phyloP scores from a whole-genome alignment of 371 early-diverging fungal genomes.

The Syncephalastrum sp. region DNA sequence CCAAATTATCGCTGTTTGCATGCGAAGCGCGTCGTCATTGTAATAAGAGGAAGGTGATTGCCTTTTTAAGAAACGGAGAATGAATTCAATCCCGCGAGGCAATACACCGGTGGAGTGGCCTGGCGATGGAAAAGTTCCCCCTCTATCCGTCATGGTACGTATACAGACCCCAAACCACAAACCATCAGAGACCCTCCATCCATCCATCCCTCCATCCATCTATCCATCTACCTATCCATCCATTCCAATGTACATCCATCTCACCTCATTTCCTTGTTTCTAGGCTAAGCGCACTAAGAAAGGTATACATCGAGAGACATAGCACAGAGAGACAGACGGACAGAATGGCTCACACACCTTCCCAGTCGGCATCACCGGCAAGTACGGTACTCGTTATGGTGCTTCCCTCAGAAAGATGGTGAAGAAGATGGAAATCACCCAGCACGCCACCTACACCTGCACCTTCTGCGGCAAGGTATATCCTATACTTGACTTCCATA shows the following conservation, averaged over 20 bases:
- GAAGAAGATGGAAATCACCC: conserved; percentile 99
- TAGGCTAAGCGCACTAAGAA: conserved; percentile 99
- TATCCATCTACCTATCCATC: conserved; percentile 26
- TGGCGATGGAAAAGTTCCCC: no score
- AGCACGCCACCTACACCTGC: conserved; percentile 99
- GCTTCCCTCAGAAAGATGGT: conserved; percentile 99
- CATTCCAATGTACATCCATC: background rate
- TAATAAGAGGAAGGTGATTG: no score
- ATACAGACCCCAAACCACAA: no score
- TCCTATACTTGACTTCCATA: no score
- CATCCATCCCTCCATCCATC: conserved; percentile 2
- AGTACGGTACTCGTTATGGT: conserved; percentile 99
- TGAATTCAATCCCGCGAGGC: no score
- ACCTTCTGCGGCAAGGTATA: conserved; percentile 97
- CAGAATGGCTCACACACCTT: conserved; percentile 1
- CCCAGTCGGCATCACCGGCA: conserved; percentile 97
- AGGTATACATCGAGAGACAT: conserved; percentile 24
- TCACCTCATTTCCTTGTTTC: background rate
- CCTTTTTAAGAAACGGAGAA: no score
- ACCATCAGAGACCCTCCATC: conserved; percentile 3
- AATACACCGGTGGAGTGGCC: no score
- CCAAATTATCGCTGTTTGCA: no score
- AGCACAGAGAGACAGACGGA: background rate
- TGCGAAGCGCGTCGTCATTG: no score
- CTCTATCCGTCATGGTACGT: no score